These are phyloP conservation scores for Inosperma sp. DNA, from an alignment of 768 basidiomycete genomes.

Conservation along the genomic window DNA sequence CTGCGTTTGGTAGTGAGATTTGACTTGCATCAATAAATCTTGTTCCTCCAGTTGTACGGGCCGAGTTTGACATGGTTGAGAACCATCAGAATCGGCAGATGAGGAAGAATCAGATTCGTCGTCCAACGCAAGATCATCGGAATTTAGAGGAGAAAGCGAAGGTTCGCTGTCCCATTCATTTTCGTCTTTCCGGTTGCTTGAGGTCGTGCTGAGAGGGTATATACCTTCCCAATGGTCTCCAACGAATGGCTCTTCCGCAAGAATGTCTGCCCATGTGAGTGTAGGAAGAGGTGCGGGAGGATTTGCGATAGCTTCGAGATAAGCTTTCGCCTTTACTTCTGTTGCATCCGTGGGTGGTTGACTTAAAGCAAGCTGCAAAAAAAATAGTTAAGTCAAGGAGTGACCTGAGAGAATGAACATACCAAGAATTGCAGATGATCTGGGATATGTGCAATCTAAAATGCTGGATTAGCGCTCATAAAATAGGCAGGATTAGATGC, in stretches of 20 bases:
- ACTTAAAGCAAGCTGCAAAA: slow-evolving; percentile 51
- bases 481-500: neutral
- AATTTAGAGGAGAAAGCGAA: slow-evolving; percentile 62
- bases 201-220: slow-evolving; percentile 45
- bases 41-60: slow-evolving; percentile 3
- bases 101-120: slow-evolving; percentile 35
- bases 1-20: slow-evolving; percentile 35
- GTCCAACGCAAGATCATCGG: slow-evolving; percentile 48
- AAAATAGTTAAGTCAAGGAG: neutral
- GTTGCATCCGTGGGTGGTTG: slow-evolving; percentile 47
- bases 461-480: neutral
- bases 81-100: slow-evolving; percentile 22
- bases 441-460: slow-evolving; percentile 55
- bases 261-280: slow-evolving; percentile 75
- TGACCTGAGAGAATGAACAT: slow-evolving; percentile 17
- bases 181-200: slow-evolving; percentile 27
- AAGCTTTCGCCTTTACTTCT: slow-evolving; percentile 48
- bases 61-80: slow-evolving; percentile 3
- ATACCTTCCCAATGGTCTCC: slow-evolving; percentile 83
- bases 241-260: slow-evolving; percentile 79
- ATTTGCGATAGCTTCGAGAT: slow-evolving; percentile 44
- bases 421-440: slow-evolving; percentile 74
- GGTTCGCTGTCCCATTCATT: slow-evolving; percentile 53
- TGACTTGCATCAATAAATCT: slow-evolving; percentile 1
- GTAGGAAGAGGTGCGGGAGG: slow-evolving; percentile 38